Conservation (phyloP, 1,139 yeast species). For the Taphrina wiesneri region DNA sequence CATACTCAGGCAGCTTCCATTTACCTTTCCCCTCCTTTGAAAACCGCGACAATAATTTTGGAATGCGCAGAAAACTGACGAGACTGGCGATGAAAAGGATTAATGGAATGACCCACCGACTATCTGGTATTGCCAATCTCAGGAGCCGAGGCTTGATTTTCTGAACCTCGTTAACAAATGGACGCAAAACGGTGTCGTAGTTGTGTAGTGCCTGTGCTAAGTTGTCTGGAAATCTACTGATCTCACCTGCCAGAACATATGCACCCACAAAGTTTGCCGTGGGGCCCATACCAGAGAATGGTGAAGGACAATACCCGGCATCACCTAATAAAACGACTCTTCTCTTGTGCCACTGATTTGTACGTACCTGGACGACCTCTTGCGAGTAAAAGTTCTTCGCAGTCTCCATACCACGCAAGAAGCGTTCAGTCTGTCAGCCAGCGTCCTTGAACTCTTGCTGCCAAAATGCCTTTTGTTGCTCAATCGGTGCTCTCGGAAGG, state of each 20-base stretch:
- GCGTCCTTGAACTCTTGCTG: not conserved
- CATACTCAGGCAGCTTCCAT: not conserved
- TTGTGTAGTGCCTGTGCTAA: not conserved
- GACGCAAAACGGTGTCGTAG: not conserved
- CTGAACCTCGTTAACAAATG: not conserved
- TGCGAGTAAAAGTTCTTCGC: constrained; percentile 3
- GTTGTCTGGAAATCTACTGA: not conserved
- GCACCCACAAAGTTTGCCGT: not conserved
- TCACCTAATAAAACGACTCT: constrained; percentile 11
- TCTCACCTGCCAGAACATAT: constrained; percentile 11
- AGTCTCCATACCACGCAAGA: not conserved
- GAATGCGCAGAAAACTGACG: not conserved
- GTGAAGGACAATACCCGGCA: constrained; percentile 15
- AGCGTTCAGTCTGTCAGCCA: not conserved
- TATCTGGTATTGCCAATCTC: not conserved
- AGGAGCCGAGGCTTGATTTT: not conserved
- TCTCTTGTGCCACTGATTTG: not conserved
- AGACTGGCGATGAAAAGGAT: not conserved
- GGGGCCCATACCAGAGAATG: constrained; percentile 12
- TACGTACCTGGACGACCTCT: not conserved
- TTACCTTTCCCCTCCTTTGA: not conserved
- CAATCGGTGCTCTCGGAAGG: not conserved
- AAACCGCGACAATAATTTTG: not conserved
- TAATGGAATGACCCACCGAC: not conserved
- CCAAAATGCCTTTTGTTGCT: not conserved